A percentile compares a stretch with the other conserved stretches of the same genome.
These are phyloP conservation scores for Yamadazyma kitorensis DNA, from an alignment of 805 yeast genomes.

Conservation along the genomic window DNA sequence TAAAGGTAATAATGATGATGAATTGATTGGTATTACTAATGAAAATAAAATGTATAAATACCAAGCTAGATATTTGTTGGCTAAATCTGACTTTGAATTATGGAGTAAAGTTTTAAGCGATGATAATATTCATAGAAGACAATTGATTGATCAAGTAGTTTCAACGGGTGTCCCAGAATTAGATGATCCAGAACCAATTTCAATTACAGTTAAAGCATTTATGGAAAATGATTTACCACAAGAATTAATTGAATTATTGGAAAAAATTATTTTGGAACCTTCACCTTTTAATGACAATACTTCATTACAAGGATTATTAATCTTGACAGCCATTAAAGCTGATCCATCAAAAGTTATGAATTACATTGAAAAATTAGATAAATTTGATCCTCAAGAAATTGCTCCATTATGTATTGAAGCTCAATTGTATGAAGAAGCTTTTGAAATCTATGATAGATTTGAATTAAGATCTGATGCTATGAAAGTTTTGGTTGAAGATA, in stretches of 20 bases:
- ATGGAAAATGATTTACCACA: conserved; percentile 92
- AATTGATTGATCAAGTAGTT: conserved; percentile 88
- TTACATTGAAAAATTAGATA: conserved; percentile 86
- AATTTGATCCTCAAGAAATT: conserved; percentile 90
- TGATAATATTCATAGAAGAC: conserved; percentile 85
- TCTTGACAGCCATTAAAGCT: conserved; percentile 93
- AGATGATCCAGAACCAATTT: conserved; percentile 88
- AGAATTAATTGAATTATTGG: conserved; percentile 91
- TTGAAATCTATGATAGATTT: conserved; percentile 84
- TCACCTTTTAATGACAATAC: conserved; percentile 96
- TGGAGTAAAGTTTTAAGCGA: conserved; percentile 78
- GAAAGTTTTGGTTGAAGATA: conserved; percentile 86
- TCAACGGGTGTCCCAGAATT: conserved; percentile 96
- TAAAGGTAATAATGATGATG: conserved; percentile 89
- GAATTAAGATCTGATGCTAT: conserved; percentile 76
- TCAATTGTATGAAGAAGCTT: conserved; percentile 89
- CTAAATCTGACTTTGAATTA: conserved; percentile 79
- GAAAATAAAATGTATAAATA: conserved; percentile 98
- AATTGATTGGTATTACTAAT: conserved; percentile 86
- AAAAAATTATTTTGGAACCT: conserved; percentile 94
- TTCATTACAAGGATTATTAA: conserved; percentile 87
- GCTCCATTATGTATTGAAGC: conserved; percentile 89
- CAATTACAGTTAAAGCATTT: conserved; percentile 90
- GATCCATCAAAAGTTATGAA: conserved; percentile 81
- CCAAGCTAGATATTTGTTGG: conserved; percentile 93